Percentiles rank a stretch among this genome's conserved stretches.
Conservation (phyloP, 805 yeast genomes). For the Wickerhamiella vanderwaltii region DNA sequence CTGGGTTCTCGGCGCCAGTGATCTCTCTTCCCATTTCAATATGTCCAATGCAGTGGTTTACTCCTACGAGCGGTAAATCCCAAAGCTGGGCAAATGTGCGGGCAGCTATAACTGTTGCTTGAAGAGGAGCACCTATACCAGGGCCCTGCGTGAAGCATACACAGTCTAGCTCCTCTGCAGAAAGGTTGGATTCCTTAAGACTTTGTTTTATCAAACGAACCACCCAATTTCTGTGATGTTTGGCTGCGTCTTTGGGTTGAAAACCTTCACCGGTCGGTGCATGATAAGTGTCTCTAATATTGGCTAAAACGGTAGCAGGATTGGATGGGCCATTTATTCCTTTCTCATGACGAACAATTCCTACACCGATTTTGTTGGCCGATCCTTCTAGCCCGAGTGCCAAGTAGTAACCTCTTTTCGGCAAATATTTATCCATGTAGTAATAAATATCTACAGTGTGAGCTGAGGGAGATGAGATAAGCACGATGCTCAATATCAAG, state of each 20-base stretch:
- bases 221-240: slow-evolving; percentile 94
- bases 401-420: slow-evolving; percentile 34
- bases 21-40: slow-evolving; percentile 99
- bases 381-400: slow-evolving; percentile 95
- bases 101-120: slow-evolving; percentile 86
- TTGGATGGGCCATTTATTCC: slow-evolving; percentile 48
- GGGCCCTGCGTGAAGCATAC: slow-evolving; percentile 97
- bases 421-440: slow-evolving; percentile 32
- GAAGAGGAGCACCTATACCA: slow-evolving; percentile 98
- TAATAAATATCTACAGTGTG: slow-evolving; percentile 24
- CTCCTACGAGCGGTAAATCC: slow-evolving; percentile 81
- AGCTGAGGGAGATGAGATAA: not conserved
- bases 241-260: slow-evolving; percentile 88
- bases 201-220: slow-evolving; percentile 63
- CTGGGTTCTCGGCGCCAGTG: slow-evolving; percentile 96
- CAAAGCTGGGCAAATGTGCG: slow-evolving; percentile 71
- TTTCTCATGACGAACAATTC: slow-evolving; percentile 62
- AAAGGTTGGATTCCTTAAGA: slow-evolving; percentile 45
- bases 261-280: slow-evolving; percentile 99
- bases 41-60: slow-evolving; percentile 95
- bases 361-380: slow-evolving; percentile 92
- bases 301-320: slow-evolving; percentile 67
- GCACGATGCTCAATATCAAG: slow-evolving; percentile 8
- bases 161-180: slow-evolving; percentile 31
- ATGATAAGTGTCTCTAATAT: slow-evolving; percentile 85